Evolutionary conservation across 139 green algal species (phyloP).

Genomic region (Medakamo hakoo): DNA sequence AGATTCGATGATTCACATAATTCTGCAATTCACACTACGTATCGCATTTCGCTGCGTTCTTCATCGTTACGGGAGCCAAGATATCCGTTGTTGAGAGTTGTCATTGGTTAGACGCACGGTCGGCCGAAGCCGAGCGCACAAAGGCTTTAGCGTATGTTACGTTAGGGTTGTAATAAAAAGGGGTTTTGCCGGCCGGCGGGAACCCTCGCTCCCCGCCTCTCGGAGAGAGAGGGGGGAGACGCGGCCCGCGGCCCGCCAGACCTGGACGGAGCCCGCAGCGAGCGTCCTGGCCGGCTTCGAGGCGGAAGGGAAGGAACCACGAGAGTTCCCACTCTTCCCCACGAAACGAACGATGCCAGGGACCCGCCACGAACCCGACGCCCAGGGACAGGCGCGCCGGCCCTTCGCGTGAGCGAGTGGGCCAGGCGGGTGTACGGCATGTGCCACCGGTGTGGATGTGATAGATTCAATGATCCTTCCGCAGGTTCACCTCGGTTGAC

Average conservation of each 20-base stretch:
- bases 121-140: background rate
- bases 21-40: conserved; percentile 87
- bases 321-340: too few species aligned
- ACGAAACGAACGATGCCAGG: too few species aligned
- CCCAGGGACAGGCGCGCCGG: conserved; percentile 2
- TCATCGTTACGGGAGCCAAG: conserved; percentile 80
- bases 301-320: too few species aligned
- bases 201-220: too few species aligned
- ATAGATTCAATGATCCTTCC: conserved; percentile 56
- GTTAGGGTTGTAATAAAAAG: conserved; percentile 14
- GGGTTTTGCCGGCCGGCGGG: background rate
- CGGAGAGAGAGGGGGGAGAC: background rate
- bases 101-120: conserved; percentile 23
- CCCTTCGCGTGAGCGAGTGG: conserved; percentile 4
- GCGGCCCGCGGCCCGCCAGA: conserved; percentile 1
- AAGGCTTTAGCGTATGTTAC: conserved; percentile 13
- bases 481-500: conserved; percentile 62
- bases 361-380: too few species aligned
- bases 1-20: conserved; percentile 85
- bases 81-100: conserved; percentile 81
- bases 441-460: conserved; percentile 22
- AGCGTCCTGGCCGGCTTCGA: too few species aligned
- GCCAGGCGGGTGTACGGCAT: conserved; percentile 6
- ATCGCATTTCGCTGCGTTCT: conserved; percentile 92
- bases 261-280: background rate